These are phyloP conservation scores for Trypanosoma cruzi DNA, from an alignment of 208 protist species.

Conservation along the genomic window DNA sequence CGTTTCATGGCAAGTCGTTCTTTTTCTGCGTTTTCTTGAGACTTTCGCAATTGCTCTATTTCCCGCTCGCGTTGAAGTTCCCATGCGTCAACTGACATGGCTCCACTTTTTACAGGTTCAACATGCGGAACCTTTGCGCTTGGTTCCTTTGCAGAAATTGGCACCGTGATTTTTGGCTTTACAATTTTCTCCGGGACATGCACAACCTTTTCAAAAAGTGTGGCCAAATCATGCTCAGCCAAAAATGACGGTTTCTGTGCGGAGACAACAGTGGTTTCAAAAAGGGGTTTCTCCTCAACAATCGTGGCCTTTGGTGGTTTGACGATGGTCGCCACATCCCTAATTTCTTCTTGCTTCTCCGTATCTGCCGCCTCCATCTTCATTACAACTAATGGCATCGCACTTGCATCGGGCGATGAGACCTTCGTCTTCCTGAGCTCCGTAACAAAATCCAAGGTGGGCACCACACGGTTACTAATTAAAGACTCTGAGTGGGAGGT, in stretches of 20 bases:
- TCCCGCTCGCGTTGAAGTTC: conserved; percentile 85
- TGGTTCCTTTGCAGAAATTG: conserved; percentile 12
- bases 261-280: conserved; percentile 4
- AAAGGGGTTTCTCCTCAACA: conserved; percentile 28
- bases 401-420: background rate
- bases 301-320: conserved; percentile 14
- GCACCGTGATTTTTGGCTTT: conserved; percentile 32
- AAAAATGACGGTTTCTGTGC: background rate
- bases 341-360: background rate
- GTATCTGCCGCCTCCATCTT: background rate
- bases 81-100: conserved; percentile 80
- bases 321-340: background rate
- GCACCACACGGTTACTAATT: conserved; percentile 3
- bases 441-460: conserved; percentile 12
- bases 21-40: conserved; percentile 64
- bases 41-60: conserved; percentile 61
- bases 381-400: background rate
- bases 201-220: conserved; percentile 11
- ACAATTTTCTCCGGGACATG: background rate
- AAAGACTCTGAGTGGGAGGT: conserved; percentile 9
- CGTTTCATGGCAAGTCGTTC: conserved; percentile 37
- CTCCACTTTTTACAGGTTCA: conserved; percentile 11
- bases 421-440: background rate
- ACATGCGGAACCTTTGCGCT: background rate
- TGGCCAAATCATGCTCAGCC: conserved; percentile 8